These are phyloP conservation scores for Aristolochia californica DNA, from an alignment of 164 flowering plant genomes.

Conservation along the genomic window DNA sequence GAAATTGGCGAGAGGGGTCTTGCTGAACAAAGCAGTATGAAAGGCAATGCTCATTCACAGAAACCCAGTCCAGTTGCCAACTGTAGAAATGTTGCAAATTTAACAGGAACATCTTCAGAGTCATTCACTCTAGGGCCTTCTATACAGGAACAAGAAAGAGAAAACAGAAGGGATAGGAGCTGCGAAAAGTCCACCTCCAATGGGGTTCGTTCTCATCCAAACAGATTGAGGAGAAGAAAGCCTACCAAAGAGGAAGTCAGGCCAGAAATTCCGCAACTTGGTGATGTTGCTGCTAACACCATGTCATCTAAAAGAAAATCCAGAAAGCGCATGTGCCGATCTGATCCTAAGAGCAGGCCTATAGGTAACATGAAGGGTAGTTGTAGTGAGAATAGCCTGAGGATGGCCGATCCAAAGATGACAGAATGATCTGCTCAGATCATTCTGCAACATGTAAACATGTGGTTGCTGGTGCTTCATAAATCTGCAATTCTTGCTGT, in stretches of 20 bases:
- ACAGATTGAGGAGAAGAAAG: constrained; percentile 21
- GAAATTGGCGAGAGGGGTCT: constrained; percentile 9
- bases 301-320: constrained; percentile 22
- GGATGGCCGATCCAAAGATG: neutral
- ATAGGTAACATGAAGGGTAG: too few relatives aligned
- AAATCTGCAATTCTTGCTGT: too few relatives aligned
- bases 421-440: neutral
- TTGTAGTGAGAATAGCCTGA: neutral
- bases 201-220: constrained; percentile 15
- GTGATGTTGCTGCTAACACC: constrained; percentile 5
- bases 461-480: neutral
- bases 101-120: constrained; percentile 21
- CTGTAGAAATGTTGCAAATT: constrained; percentile 11
- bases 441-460: neutral
- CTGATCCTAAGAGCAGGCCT: constrained; percentile 10
- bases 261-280: constrained; percentile 13
- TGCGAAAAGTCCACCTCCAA: neutral
- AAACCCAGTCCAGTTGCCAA: neutral
- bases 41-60: neutral
- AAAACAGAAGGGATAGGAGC: constrained; percentile 2
- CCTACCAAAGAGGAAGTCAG: constrained; percentile 9
- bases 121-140: constrained; percentile 10
- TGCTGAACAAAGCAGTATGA: too few relatives aligned
- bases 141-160: constrained; percentile 7
- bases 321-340: constrained; percentile 23